Evolutionary conservation across 2,329 filamentous ascomycete species (phyloP).

Genomic region (Amesomyces nigricolor): DNA sequence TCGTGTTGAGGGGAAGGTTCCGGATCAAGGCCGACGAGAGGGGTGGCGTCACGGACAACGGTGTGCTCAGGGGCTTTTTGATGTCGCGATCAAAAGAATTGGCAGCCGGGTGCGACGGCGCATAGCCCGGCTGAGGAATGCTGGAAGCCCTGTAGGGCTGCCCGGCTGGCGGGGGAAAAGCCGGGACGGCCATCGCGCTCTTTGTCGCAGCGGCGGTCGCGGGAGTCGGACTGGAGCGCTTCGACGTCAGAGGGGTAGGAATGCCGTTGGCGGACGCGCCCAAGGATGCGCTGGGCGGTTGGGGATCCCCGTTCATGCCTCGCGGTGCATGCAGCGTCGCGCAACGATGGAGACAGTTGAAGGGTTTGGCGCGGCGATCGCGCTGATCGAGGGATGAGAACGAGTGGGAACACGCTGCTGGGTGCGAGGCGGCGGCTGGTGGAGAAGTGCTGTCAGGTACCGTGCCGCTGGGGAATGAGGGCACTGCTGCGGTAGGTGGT

Average conservation of each 20-base stretch:
- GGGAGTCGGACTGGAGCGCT: slow-evolving; percentile 32
- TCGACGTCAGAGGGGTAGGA: slow-evolving; percentile 32
- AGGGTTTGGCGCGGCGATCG: slow-evolving; percentile 27
- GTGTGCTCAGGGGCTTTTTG: slow-evolving; percentile 36
- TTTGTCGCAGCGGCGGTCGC: slow-evolving; percentile 28
- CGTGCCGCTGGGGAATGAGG: slow-evolving; percentile 2
- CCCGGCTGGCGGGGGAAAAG: slow-evolving; percentile 36
- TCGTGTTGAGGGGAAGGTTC: slow-evolving; percentile 48
- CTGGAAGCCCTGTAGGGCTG: slow-evolving; percentile 36
- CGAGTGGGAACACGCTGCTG: slow-evolving; percentile 20
- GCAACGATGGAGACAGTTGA: slow-evolving; percentile 18
- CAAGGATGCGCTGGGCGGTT: slow-evolving; percentile 24
- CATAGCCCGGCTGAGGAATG: slow-evolving; percentile 32
- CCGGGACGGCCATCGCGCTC: slow-evolving; percentile 41
- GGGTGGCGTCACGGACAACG: slow-evolving; percentile 34
- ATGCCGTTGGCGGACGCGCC: slow-evolving; percentile 31
- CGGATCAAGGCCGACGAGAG: slow-evolving; percentile 46
- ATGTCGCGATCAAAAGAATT: slow-evolving; percentile 40
- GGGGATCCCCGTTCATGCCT: slow-evolving; percentile 32
- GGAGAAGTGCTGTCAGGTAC: slow-evolving; percentile 20
- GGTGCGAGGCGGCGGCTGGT: slow-evolving; percentile 17
- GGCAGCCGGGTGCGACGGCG: slow-evolving; percentile 30
- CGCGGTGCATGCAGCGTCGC: slow-evolving; percentile 30
- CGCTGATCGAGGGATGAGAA: slow-evolving; percentile 30
- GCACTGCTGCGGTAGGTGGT: background rate